A percentile compares a stretch with the other conserved stretches of the same genome.
These are phyloP conservation scores for Yarrowia sp. DNA, from an alignment of 805 yeast genomes.

Conservation along the genomic window DNA sequence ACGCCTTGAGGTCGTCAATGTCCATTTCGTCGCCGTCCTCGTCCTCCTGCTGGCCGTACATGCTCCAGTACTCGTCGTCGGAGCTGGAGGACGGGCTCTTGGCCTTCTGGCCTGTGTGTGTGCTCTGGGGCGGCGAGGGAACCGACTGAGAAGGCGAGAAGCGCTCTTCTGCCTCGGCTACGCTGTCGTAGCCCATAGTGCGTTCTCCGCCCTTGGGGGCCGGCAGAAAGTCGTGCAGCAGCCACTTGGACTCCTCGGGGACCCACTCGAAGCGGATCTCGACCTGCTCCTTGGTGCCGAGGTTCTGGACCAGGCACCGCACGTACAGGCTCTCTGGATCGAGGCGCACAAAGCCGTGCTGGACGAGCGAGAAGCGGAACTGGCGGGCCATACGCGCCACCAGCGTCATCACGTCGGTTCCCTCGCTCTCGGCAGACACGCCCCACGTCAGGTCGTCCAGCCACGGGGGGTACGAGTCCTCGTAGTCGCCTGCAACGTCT, in stretches of 20 bases:
- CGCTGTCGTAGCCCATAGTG: background rate
- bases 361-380: slow-evolving; percentile 8
- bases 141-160: background rate
- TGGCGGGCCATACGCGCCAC: background rate
- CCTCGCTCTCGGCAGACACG: background rate
- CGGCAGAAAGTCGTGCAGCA: slow-evolving; percentile 1
- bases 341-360: slow-evolving; percentile 5
- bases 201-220: background rate
- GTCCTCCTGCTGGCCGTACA: slow-evolving; percentile 21
- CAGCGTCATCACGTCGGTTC: background rate
- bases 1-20: slow-evolving; percentile 5
- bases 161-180: slow-evolving; percentile 12
- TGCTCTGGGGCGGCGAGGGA: slow-evolving; percentile 12
- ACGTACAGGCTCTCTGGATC: slow-evolving; percentile 14
- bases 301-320: slow-evolving; percentile 19
- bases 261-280: slow-evolving; percentile 22
- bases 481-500: background rate
- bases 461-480: slow-evolving; percentile 11
- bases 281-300: slow-evolving; percentile 8
- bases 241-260: slow-evolving; percentile 16
- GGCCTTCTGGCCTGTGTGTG: background rate
- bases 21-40: background rate
- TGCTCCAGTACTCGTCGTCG: slow-evolving; percentile 17
- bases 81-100: background rate
- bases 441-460: slow-evolving; percentile 22